Percentiles rank a stretch among this genome's conserved stretches.
Evolutionary conservation across 441 rosid genomes (phyloP).

Genomic region (Theobroma grandiflorum): DNA sequence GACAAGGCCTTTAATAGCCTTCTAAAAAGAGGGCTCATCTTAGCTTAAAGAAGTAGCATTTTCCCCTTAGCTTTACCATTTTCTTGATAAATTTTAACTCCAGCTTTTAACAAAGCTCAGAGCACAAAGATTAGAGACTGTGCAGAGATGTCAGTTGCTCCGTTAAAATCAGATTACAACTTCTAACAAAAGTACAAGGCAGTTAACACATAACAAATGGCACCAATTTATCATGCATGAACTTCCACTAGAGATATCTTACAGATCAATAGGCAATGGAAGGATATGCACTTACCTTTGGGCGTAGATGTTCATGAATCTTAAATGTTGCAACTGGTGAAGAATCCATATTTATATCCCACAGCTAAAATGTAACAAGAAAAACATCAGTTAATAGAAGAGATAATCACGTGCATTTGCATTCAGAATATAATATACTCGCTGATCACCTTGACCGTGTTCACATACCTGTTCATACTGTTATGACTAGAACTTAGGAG

Average conservation of each 20-base stretch:
- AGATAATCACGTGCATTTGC: slow-evolving; percentile 16
- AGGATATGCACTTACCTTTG: slow-evolving; percentile 52
- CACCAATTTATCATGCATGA: not conserved
- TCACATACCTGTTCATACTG: not conserved
- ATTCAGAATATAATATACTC: not conserved
- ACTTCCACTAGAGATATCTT: slow-evolving; percentile 7
- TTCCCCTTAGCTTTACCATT: not conserved
- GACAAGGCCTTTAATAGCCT: not conserved
- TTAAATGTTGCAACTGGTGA: slow-evolving; percentile 64
- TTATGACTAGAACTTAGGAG: not conserved
- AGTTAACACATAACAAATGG: not conserved
- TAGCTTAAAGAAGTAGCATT: not conserved
- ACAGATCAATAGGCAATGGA: slow-evolving; percentile 1
- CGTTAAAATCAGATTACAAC: slow-evolving; percentile 1
- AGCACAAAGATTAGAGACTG: not conserved
- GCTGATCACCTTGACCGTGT: not conserved
- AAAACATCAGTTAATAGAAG: slow-evolving; percentile 33
- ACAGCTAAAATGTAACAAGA: slow-evolving; percentile 50
- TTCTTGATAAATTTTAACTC: not conserved
- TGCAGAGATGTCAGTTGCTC: not conserved
- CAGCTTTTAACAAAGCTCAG: not conserved
- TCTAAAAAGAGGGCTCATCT: not conserved
- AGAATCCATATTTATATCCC: slow-evolving; percentile 72
- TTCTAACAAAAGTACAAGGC: not conserved
- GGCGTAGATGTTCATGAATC: slow-evolving; percentile 68